Evolutionary conservation across 148 eudicot species (phyloP), one percentile per base, ranked within the genome.

Genomic region (Agrostemma githago): DNA sequence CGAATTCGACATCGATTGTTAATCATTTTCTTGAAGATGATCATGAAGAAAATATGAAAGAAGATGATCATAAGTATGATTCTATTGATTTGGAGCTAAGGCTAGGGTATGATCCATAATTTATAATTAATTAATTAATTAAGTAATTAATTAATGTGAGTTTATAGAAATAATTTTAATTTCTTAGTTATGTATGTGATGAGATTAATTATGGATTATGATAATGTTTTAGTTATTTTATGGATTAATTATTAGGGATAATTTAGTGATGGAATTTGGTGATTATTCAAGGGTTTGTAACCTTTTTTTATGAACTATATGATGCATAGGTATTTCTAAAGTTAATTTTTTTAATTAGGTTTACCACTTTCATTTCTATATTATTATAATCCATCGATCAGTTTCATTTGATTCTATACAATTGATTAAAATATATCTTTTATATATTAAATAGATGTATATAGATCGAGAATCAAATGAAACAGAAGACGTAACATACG

Each of bases 41-140:
- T 26, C 34, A 26, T 26, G 70, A 48, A 11, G 68, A 73, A 42
- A 14, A 37, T 46, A 65, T 64, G 3, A 54, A 72, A 26, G 79
- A 77, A 10, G 56, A 68, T 26, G 34, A 26, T 26, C 34, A 26
- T 5, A 62, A 19, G 46, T 72, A 60, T 37, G 73, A 71, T 61
- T 80, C 74, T 34, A 74, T 85, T 15, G 91, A 88, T 75, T 82
- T 88, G 80, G 91, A 88, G 82, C 84, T 88, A 76, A 87, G 89
- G 15, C 82, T 88, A 3, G 91, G 91, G 72, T 83, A 75, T 21
- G 62, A 82, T 66, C 84, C 76, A 39, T 80, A 42, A 76, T 21
- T 51, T 40, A 41, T 34, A 26, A 26, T 26, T 0, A 26, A 26
- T 10, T 61, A 61, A 61, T 58, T 61, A 61, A 61, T 61, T 0